Base-by-base conservation (phyloP, 306 rosid species). In the Cucurbita moschata region DNA sequence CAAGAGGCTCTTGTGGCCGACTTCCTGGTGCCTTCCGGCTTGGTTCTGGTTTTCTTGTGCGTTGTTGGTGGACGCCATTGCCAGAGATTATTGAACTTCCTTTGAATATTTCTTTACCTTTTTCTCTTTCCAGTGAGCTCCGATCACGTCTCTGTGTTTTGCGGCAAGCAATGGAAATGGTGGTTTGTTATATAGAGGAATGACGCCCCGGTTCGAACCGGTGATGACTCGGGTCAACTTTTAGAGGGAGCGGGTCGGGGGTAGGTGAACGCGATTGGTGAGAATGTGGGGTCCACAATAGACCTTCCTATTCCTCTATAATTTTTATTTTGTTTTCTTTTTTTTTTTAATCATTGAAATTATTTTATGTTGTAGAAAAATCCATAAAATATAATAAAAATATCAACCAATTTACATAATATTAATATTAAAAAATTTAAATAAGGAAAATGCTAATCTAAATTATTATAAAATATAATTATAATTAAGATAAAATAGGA, bases 1-100 rank as follows among this genome's bases (percentile, higher is more conserved):
- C 44, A 92, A 83, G 76, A 92, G 96, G 76, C 98, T 92, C 85
- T 92, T 92, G 90, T 92, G 98, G 80, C 98, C 98, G 72, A 92
- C 98, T 78, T 90, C 98, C 67, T 90, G 96, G 85, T 93, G 98
- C 83, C 93, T 86, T 44, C 84, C 86, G 68, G 84, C 77, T 79
- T 91, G 85, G 40, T 58, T 82, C 72, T 87, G 85, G 30, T 82
- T 76, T 19, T 81, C 88, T 12, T 87, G 92, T 18, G 75, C 89
- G 40, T 75, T 87, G 80, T 26, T 78, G 11, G 91, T 96, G 81
- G 55, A 76, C 11, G 96, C 98, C 98, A 92, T 92, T 82, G 49
- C 30, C 72, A 61, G 46, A 21, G 3, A 46, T 6, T 37, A 5
- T 11, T 13, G 67, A 61, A 57, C 8, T 1, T 57, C 35, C 65